A percentile compares a stretch with the other conserved stretches of the same genome.
phyloP scores from a whole-genome alignment of 768 basidiomycete species.

The Naematelia encephala region DNA sequence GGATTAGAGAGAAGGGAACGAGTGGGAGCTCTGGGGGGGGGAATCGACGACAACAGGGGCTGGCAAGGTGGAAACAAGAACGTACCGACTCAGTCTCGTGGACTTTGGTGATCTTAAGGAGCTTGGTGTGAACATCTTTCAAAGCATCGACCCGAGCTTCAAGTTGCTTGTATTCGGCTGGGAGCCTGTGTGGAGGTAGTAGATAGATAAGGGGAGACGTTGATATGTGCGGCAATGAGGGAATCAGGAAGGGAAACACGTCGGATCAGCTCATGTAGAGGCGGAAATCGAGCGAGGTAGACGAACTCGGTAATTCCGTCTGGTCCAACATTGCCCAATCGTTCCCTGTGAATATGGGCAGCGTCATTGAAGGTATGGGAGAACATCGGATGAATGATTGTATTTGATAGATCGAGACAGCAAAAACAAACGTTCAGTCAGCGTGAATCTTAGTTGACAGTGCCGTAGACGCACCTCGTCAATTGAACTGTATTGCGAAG shows the following conservation, averaged over 20 bases:
- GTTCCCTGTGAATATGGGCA: constrained; percentile 55
- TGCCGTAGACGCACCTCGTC: constrained; percentile 37
- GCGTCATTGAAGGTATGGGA: background rate
- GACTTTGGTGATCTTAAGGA: constrained; percentile 83
- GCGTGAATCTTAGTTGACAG: background rate
- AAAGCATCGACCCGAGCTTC: constrained; percentile 93
- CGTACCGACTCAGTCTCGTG: constrained; percentile 71
- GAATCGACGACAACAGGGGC: background rate
- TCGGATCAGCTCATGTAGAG: too few relatives aligned
- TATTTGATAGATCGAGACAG: constrained; percentile 3
- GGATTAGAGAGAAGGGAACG: background rate
- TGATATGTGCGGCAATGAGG: too few relatives aligned
- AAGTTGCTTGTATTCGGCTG: constrained; percentile 88
- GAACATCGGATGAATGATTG: too few relatives aligned
- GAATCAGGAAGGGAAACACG: too few relatives aligned
- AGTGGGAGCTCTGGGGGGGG: constrained; percentile 35
- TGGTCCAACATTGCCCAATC: constrained; percentile 78
- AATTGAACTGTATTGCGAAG: constrained; percentile 49
- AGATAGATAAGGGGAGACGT: constrained; percentile 59
- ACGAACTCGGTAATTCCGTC: constrained; percentile 89
- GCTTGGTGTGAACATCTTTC: constrained; percentile 65
- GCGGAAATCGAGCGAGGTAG: constrained; percentile 53
- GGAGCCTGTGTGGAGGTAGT: constrained; percentile 34
- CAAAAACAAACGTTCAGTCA: background rate
- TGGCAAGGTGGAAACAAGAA: constrained; percentile 49